Base-by-base conservation (phyloP, 352 stramenopile species). In the Pythium diclinum region DNA sequence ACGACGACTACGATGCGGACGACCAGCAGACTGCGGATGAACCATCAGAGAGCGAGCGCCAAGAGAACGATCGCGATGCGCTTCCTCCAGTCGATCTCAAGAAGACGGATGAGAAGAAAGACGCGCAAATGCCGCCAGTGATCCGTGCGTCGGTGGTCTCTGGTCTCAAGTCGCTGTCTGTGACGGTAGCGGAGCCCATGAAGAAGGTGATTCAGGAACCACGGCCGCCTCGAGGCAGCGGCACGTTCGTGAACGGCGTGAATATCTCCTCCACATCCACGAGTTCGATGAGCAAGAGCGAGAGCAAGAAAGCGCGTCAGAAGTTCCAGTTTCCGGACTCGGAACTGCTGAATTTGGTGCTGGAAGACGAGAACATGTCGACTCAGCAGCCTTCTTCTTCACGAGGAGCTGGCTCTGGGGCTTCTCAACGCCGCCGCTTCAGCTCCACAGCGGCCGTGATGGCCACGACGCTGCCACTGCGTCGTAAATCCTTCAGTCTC, bases 241-340 rank as follows among this genome's bases (percentile, higher is more conserved):
- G 56, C 11, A 63, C 51, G 28, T 44, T 28, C 54, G 34, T 28
- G 19, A 65, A 56, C 30, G 46, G 56, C 10, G 56, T 42, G 11
- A 51, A 21, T 6, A 17, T 32, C 7, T 19, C 42, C 16, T 34
- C 40, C 14, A 47, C 40, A 16, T 23, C 40, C 5, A 17, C 36
- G 16, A 16, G 21, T 33, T 14, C 53, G 17, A 53, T 55, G 17
- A 23, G 13, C 40, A 67, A 67, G 32, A 59, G 14, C 7, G 61
- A 68, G 10, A 59, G 28, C 47, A 72, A 60, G 34, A 75, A 38
- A 11, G 65, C 73, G 2, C 65, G 78, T 0, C 69, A 78, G 5
- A 89, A 88, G 62, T 91, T 89, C 54, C 79, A 87, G 52, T 89
- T 88, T 38, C 75, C 72, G 0, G 82, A 91, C 6, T 67, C 63